Conservation (phyloP, 2,329 filamentous ascomycete genomes). For the Ophiostoma pallidulum region DNA sequence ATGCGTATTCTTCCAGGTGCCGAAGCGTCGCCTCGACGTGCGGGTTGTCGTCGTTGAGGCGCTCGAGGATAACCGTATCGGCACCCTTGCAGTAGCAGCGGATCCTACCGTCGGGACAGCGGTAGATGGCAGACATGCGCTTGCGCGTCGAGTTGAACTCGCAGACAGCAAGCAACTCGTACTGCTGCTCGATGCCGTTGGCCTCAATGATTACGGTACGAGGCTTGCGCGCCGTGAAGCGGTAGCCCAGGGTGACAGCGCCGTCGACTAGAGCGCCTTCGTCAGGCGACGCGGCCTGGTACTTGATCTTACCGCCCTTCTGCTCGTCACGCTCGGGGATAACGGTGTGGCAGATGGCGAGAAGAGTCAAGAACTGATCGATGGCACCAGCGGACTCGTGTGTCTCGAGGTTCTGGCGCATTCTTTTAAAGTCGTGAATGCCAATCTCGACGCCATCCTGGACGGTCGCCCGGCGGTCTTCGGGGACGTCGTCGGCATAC, state of each 20-base stretch:
- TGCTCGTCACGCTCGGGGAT: conserved; percentile 83
- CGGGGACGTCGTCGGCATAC: conserved; percentile 84
- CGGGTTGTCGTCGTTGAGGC: conserved; percentile 72
- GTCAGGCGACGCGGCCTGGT: conserved; percentile 94
- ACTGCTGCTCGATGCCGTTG: conserved; percentile 64
- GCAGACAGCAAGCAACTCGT: conserved; percentile 89
- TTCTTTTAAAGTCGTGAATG: conserved; percentile 72
- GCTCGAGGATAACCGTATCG: conserved; percentile 93
- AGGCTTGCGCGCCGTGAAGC: conserved; percentile 83
- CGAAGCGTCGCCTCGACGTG: conserved; percentile 83
- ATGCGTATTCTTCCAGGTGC: conserved; percentile 97
- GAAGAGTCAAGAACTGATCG: conserved; percentile 75
- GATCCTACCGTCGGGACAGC: conserved; percentile 92
- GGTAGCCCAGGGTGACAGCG: conserved; percentile 75
- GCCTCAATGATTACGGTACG: conserved; percentile 76
- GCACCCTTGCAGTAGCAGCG: conserved; percentile 93
- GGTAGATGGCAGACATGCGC: conserved; percentile 94
- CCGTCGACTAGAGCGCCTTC: conserved; percentile 95
- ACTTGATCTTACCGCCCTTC: conserved; percentile 76
- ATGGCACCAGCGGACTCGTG: conserved; percentile 44
- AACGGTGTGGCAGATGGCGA: conserved; percentile 91
- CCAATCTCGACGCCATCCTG: conserved; percentile 69
- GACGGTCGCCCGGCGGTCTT: conserved; percentile 74
- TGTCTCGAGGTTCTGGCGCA: conserved; percentile 57
- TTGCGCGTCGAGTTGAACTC: conserved; percentile 98